Conservation (phyloP, 805 yeast genomes). For the Metschnikowia drakensbergensis region DNA sequence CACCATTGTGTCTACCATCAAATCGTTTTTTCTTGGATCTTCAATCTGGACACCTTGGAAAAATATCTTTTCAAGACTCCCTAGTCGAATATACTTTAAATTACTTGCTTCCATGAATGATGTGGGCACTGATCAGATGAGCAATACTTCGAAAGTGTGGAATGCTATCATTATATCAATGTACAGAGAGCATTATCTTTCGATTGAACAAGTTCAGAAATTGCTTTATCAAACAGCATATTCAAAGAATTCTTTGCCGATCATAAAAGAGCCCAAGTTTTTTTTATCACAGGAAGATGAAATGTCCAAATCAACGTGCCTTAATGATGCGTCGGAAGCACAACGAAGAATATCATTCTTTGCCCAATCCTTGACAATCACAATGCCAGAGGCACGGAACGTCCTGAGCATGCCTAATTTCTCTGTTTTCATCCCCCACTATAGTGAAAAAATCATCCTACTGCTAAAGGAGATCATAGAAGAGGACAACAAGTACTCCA, state of each 20-base stretch:
- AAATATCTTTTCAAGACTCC: conserved; percentile 69
- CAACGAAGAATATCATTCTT: conserved; percentile 80
- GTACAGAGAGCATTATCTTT: conserved; percentile 75
- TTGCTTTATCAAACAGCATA: conserved; percentile 55
- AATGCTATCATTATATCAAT: conserved; percentile 77
- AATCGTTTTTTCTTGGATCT: conserved; percentile 70
- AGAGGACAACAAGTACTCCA: conserved; percentile 95
- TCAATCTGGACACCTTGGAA: conserved; percentile 91
- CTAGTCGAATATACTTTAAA: conserved; percentile 71
- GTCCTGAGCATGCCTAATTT: conserved; percentile 17
- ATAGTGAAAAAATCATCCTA: conserved; percentile 87
- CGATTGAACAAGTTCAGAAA: conserved; percentile 67
- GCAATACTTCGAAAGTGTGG: conserved; percentile 66
- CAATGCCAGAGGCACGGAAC: conserved; percentile 65
- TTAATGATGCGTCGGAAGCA: conserved; percentile 69
- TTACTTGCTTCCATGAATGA: conserved; percentile 34
- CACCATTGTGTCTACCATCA: conserved; percentile 64
- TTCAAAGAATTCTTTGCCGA: conserved; percentile 29
- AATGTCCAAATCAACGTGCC: conserved; percentile 52
- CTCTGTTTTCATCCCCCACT: conserved; percentile 86
- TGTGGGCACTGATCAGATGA: conserved; percentile 34
- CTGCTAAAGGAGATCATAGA: conserved; percentile 95
- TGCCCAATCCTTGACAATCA: conserved; percentile 85
- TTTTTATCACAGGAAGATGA: conserved; percentile 83
- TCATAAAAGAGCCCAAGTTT: conserved; percentile 57